Base-by-base conservation (phyloP, 2,329 filamentous ascomycete species). In the Arachnomyces sp. region DNA sequence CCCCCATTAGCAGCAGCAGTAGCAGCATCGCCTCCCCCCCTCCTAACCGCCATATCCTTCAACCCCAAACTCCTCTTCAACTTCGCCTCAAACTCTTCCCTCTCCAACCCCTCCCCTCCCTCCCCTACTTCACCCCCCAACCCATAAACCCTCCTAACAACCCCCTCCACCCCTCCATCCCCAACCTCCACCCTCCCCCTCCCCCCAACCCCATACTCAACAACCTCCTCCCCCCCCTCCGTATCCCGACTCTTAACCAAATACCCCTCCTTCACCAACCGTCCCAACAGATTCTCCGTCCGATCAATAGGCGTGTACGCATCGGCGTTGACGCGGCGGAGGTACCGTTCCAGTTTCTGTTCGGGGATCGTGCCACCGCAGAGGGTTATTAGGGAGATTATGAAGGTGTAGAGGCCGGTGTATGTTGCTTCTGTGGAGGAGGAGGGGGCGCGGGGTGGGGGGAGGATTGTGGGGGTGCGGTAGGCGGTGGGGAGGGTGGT, bases 181-280 rank as follows among this genome's bases (percentile, higher is more conserved):
- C 84, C 85, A 28, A 96, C 76, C 61, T 96, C 92, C 6, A 89
- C 72, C 62, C 84, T 92, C 4, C 84, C 90, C 15, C 92, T 75
- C 4, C 87, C 82, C 0, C 92, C 92, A 11, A 95, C 76, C 41
- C 84, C 76, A 74, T 86, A 98, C 35, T 85, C 88, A 6, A 87
- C 72, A 2, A 77, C 72, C 47, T 90, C 81, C 29, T 94, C 85
- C 17, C 84, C 85, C 1, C 77, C 79, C 51, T 64, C 63, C 48
- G 58, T 75, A 50, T 95, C 88, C 14, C 80, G 74, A 36, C 81
- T 73, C 48, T 78, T 83, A 28, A 88, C 71, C 2, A 98, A 67
- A 56, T 98, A 98, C 0, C 84, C 84, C 39, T 96, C 88, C 48
- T 76, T 81, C 48, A 81, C 74, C 68, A 96, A 81, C 38, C 77